phyloP scores from a whole-genome alignment of 192 early-diverging fungal species.

The Umbelopsis sp. region DNA sequence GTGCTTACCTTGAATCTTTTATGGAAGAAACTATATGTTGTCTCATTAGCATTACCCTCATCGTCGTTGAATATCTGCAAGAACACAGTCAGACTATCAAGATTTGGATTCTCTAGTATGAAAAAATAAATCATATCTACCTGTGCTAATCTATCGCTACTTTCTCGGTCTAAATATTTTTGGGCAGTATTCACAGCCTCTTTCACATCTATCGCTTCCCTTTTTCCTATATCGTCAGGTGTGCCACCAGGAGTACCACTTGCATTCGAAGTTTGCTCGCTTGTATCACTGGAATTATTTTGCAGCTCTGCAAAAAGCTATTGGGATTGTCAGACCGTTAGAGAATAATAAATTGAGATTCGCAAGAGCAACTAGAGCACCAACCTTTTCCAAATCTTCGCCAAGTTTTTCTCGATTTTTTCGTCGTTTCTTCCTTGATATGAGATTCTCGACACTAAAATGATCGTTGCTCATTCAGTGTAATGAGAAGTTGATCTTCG shows the following conservation, averaged over 20 bases:
- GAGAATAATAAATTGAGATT: neutral
- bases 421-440: constrained; percentile 15
- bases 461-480: neutral
- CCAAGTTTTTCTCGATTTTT: constrained; percentile 3
- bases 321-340: neutral
- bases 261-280: neutral
- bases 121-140: neutral
- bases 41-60: neutral
- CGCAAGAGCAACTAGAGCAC: neutral
- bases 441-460: constrained; percentile 3
- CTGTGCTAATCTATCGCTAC: constrained; percentile 9
- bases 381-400: constrained; percentile 12
- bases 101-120: neutral
- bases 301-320: constrained; percentile 16
- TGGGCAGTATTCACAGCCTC: constrained; percentile 3
- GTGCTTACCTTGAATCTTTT: neutral
- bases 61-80: neutral
- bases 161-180: neutral
- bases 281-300: neutral
- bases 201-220: neutral
- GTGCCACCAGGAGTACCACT: too few relatives aligned
- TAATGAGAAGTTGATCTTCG: too few relatives aligned
- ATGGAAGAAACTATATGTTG: neutral
- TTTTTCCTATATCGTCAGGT: too few relatives aligned
- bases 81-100: neutral